These are phyloP conservation scores for Phaeophleospora eucalypticola DNA, from an alignment of 2,329 filamentous ascomycete species.

Conservation along the genomic window DNA sequence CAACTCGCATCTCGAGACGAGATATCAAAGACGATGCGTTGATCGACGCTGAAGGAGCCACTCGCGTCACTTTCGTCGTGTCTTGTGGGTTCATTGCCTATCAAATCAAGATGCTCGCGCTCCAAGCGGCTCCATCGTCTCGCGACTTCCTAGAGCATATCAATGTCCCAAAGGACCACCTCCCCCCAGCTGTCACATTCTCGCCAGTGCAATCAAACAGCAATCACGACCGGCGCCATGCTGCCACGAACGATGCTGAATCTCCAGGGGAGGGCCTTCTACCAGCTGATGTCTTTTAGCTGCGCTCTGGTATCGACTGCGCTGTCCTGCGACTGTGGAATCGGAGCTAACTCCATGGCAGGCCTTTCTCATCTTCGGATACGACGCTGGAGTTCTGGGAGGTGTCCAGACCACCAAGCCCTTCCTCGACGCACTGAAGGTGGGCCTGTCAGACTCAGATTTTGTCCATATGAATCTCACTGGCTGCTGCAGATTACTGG, in stretches of 20 bases:
- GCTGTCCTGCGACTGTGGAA: not conserved
- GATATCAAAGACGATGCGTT: not conserved
- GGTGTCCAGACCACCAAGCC: not conserved
- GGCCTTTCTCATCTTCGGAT: constrained; percentile 1
- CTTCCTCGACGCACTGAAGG: not conserved
- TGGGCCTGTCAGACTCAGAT: not conserved
- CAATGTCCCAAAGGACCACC: too few relatives aligned
- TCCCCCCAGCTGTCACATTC: not conserved
- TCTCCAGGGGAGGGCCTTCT: constrained; percentile 1
- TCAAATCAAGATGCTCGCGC: not conserved
- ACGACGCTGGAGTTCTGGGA: not conserved
- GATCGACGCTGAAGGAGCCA: not conserved
- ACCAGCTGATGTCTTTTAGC: constrained; percentile 1
- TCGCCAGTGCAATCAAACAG: constrained; percentile 13
- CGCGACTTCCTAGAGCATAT: too few relatives aligned
- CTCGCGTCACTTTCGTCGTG: too few relatives aligned
- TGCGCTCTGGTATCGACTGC: not conserved
- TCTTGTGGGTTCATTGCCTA: too few relatives aligned
- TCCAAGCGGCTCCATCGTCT: too few relatives aligned
- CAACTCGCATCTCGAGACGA: not conserved
- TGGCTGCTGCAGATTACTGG: not conserved
- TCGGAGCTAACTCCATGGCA: not conserved
- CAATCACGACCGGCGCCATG: not conserved
- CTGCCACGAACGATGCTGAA: not conserved
- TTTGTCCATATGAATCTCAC: not conserved